A percentile compares a stretch with the other conserved stretches of the same genome.
Conservation (phyloP, 192 early-diverging fungal species). For the Rhizophagus sp. region DNA sequence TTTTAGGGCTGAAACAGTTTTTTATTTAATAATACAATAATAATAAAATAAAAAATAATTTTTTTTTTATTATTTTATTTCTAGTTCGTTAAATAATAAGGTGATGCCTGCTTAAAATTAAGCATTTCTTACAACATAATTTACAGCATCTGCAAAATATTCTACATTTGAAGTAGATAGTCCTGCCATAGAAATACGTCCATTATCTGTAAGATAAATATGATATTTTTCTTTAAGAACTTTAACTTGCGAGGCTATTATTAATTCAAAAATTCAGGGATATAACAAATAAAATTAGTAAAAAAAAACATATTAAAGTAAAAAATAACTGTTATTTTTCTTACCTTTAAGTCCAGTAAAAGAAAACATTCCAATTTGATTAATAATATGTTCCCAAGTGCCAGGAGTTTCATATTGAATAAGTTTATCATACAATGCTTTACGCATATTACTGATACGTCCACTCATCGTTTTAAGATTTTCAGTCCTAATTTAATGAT, state of each 20-base stretch:
- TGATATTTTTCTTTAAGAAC: slow-evolving; percentile 84
- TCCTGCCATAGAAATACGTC: slow-evolving; percentile 95
- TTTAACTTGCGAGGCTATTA: slow-evolving; percentile 66
- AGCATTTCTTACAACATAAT: slow-evolving; percentile 84
- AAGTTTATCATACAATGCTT: slow-evolving; percentile 64
- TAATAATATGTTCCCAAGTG: slow-evolving; percentile 92
- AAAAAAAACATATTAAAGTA: background rate
- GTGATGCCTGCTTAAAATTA: background rate
- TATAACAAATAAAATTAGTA: background rate
- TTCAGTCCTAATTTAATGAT: slow-evolving; percentile 35
- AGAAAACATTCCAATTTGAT: slow-evolving; percentile 99
- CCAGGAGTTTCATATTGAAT: slow-evolving; percentile 81
- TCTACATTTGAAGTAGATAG: slow-evolving; percentile 85
- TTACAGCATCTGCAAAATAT: slow-evolving; percentile 87
- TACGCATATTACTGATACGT: slow-evolving; percentile 90
- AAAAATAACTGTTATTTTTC: background rate
- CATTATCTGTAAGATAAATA: slow-evolving; percentile 92
- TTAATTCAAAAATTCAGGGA: background rate
- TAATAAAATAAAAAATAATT: too few relatives aligned
- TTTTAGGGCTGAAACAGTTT: too few relatives aligned
- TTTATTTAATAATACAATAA: too few relatives aligned
- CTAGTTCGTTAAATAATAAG: background rate
- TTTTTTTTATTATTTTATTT: too few relatives aligned
- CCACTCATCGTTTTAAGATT: slow-evolving; percentile 81
- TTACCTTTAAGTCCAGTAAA: slow-evolving; percentile 84